phyloP scores from a whole-genome alignment of 2,329 filamentous ascomycete species.

The Venturia effusa region DNA sequence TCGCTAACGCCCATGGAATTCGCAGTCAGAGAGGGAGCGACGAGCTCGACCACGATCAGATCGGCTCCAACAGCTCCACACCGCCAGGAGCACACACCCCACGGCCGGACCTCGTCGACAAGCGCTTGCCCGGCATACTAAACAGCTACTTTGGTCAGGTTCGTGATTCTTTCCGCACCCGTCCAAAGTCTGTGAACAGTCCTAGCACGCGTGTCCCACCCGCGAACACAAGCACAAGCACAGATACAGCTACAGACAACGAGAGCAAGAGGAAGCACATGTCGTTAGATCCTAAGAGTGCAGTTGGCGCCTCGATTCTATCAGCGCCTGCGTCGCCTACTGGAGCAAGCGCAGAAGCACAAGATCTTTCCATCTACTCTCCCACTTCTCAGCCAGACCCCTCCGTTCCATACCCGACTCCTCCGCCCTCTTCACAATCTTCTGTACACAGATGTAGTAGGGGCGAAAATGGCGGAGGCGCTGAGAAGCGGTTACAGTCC shows the following conservation, averaged over 20 bases:
- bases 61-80: conserved; percentile 71
- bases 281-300: background rate
- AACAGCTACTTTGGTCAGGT: conserved; percentile 98
- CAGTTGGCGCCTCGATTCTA: background rate
- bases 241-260: conserved; percentile 5
- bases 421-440: conserved; percentile 30
- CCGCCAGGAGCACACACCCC: conserved; percentile 88
- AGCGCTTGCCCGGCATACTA: conserved; percentile 89
- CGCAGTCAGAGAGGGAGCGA: conserved; percentile 30
- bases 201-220: conserved; percentile 16
- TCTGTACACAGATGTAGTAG: conserved; percentile 22
- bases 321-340: conserved; percentile 12
- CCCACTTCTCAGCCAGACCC: conserved; percentile 13
- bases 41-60: conserved; percentile 57
- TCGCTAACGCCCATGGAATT: conserved; percentile 6
- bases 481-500: background rate
- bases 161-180: conserved; percentile 58
- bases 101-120: conserved; percentile 79
- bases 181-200: conserved; percentile 28
- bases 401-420: conserved; percentile 26
- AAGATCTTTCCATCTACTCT: conserved; percentile 8
- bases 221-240: conserved; percentile 16
- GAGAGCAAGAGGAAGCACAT: background rate
- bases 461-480: conserved; percentile 14
- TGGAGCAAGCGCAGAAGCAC: background rate